These are phyloP conservation scores for Sphagnurus paluster DNA, from an alignment of 1,284 basidiomycete species.

Conservation along the genomic window DNA sequence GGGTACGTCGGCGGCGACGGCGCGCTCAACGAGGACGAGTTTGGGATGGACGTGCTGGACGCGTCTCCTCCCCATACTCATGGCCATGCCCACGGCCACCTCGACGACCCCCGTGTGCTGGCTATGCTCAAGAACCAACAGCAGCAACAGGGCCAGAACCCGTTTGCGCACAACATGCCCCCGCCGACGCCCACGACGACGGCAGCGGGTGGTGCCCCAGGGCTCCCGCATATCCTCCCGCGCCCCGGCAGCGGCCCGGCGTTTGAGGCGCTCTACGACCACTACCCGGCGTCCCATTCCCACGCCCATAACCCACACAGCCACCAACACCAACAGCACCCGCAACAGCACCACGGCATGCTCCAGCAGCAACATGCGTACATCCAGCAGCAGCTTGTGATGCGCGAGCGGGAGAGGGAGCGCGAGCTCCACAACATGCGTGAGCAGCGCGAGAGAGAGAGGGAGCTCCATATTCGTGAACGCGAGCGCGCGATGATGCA, in stretches of 20 bases:
- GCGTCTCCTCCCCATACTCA: constrained; percentile 24
- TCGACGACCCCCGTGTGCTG: constrained; percentile 19
- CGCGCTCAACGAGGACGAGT: constrained; percentile 12
- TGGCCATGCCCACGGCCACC: constrained; percentile 7
- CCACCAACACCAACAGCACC: constrained; percentile 16
- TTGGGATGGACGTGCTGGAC: constrained; percentile 28
- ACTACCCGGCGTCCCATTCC: constrained; percentile 9
- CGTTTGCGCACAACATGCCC: constrained; percentile 27
- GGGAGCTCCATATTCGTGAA: constrained; percentile 5
- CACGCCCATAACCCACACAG: constrained; percentile 10
- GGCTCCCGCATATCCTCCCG: constrained; percentile 27
- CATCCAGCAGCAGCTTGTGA: constrained; percentile 8
- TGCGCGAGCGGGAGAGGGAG: constrained; percentile 11
- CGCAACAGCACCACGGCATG: constrained; percentile 12
- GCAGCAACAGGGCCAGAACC: constrained; percentile 12
- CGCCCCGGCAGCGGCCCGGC: constrained; percentile 26
- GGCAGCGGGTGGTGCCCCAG: constrained; percentile 5
- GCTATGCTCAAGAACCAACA: constrained; percentile 24
- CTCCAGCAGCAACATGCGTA: constrained; percentile 9
- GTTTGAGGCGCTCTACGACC: constrained; percentile 25
- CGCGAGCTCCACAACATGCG: constrained; percentile 6
- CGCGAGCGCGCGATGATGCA: constrained; percentile 9
- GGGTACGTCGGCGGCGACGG: constrained; percentile 18
- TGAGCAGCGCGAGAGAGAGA: constrained; percentile 8
- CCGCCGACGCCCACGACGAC: constrained; percentile 1